phyloP scores from a whole-genome alignment of 2,329 filamentous ascomycete species.

The Rhynchosporium graminicola region DNA sequence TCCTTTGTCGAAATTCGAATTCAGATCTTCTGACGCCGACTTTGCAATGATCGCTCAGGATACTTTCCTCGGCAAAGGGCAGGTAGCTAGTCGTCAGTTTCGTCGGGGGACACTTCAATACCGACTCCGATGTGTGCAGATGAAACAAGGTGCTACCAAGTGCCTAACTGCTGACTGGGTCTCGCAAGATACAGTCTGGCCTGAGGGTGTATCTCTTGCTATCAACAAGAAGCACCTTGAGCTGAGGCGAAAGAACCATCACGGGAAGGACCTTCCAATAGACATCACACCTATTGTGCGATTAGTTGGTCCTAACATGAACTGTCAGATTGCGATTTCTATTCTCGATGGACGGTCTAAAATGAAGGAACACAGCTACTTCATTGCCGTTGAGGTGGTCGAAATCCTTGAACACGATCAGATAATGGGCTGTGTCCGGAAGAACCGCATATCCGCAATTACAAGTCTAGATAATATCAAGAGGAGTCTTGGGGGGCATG shows the following conservation, averaged over 20 bases:
- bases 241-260: conserved; percentile 66
- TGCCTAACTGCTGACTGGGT: conserved; percentile 56
- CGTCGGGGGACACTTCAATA: conserved; percentile 59
- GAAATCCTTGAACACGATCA: conserved; percentile 52
- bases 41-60: conserved; percentile 34
- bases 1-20: conserved; percentile 42
- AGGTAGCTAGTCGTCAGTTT: conserved; percentile 41
- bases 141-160: conserved; percentile 37
- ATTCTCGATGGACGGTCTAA: conserved; percentile 38
- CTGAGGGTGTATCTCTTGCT: conserved; percentile 65
- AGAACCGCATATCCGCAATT: conserved; percentile 45
- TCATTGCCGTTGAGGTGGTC: conserved; percentile 70
- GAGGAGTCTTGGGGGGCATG: conserved; percentile 46
- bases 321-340: conserved; percentile 31
- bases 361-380: conserved; percentile 48
- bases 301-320: conserved; percentile 17
- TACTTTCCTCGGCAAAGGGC: conserved; percentile 23
- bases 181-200: conserved; percentile 67
- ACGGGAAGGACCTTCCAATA: conserved; percentile 73
- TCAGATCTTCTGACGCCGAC: conserved; percentile 36
- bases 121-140: conserved; percentile 66
- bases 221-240: conserved; percentile 63
- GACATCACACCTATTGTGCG: conserved; percentile 63
- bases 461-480: conserved; percentile 60
- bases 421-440: conserved; percentile 46